Base-by-base conservation (phyloP, 2,329 filamentous ascomycete genomes). In the Cercospora zeae-maydis region DNA sequence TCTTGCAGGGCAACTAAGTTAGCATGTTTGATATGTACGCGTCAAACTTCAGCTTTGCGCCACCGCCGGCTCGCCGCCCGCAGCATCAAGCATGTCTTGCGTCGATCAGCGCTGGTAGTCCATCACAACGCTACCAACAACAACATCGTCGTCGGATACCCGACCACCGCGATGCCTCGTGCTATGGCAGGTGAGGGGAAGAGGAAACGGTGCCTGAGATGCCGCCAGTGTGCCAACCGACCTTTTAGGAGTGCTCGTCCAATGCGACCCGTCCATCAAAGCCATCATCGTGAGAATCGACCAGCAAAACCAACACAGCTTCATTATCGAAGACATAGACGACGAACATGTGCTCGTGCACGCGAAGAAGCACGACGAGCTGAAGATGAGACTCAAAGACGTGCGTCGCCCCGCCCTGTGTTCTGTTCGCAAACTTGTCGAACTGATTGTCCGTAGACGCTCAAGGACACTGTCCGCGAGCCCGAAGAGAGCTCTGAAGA, bases 221-320 rank as follows among this genome's bases (percentile, higher is more conserved):
- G 16, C 31, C 30, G 2, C 7, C 30, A 6, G 10, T 27, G 42
- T 39, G 51, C 61, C 36, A 63, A 63, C 51, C 16, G n/a, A 49
- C 19, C 39, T 37, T 19, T 13, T 36, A 75, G 90, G 90, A 66
- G 87, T 91, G 30, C 83, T 93, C 67, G 86, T 93, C 76, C 86
- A 92, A 76, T 92, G 89, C 77, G 90, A 93, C 74, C 88, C 90
- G n/a, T 91, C 89, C 49, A 92, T 93, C 82, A 93, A 92, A 78
- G 89, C 90, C 66, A 92, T 93, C 80, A 88, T 93, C 72, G 81
- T 90, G 70, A 89, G 87, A 72, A 90, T 93, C 69, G 88, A 93
- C 76, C 84, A 81, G 70, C 81, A 85, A 62, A 73, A 78, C 62
- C 82, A 83, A 68, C 86, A 92, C 76, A 86, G 88, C 67, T 91